phyloP scores from a whole-genome alignment of 2,329 filamentous ascomycete genomes.

The Fusarium sp. region DNA sequence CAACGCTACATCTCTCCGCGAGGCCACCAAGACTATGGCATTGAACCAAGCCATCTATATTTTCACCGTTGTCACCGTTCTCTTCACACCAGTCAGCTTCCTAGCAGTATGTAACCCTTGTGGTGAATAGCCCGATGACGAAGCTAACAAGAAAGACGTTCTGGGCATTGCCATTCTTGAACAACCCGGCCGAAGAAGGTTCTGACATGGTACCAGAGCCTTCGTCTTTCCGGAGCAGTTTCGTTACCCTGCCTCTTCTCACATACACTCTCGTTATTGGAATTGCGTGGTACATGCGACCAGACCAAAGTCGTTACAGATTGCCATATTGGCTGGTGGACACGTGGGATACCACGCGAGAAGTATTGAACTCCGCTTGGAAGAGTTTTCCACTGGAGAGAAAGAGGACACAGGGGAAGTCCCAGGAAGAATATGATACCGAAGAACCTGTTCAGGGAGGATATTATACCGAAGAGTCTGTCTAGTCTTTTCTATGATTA shows the following conservation, averaged over 20 bases:
- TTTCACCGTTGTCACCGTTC: neutral
- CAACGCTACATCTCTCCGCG: neutral
- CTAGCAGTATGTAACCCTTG: neutral
- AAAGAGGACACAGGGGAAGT: no score
- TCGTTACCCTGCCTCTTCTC: neutral
- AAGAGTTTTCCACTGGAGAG: no score
- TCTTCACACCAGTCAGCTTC: neutral
- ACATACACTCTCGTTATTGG: neutral
- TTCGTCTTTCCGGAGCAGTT: neutral
- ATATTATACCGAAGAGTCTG: no score
- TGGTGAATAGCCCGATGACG: accelerated
- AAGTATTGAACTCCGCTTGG: neutral
- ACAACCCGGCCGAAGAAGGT: neutral
- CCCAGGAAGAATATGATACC: no score
- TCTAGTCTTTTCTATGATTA: no score
- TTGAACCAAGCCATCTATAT: neutral
- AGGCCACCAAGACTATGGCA: neutral
- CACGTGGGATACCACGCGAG: neutral
- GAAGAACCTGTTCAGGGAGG: no score
- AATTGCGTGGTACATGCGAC: neutral
- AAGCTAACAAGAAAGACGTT: neutral
- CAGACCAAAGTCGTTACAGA: neutral
- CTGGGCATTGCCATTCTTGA: neutral
- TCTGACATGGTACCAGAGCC: neutral
- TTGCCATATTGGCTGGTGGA: neutral